Evolutionary conservation across 1,139 yeast species (phyloP).

Genomic region (Suhomyces panamericanus): DNA sequence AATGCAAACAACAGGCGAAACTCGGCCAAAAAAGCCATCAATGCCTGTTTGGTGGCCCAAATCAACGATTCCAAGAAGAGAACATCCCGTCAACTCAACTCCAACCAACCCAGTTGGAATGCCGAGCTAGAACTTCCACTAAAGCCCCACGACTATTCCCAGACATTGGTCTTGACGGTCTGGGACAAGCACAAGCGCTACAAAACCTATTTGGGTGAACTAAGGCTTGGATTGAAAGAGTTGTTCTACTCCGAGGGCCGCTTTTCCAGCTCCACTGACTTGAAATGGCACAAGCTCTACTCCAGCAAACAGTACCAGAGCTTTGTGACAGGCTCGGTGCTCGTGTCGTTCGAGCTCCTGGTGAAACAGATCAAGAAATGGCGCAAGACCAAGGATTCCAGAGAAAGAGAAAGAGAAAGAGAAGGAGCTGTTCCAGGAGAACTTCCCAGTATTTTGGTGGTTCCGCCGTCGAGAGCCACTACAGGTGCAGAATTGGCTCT

Average conservation of each 20-base stretch:
- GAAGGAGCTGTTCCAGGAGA: background rate
- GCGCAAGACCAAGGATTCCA: constrained; percentile 8
- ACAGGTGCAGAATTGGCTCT: constrained; percentile 3
- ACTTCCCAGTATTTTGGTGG: constrained; percentile 17
- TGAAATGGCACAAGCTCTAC: constrained; percentile 53
- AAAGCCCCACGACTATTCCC: constrained; percentile 28
- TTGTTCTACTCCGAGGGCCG: constrained; percentile 30
- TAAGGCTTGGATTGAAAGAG: constrained; percentile 46
- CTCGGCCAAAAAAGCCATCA: constrained; percentile 23
- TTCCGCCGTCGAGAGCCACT: constrained; percentile 21
- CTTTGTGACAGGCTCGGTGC: constrained; percentile 59
- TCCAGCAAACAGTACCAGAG: constrained; percentile 48
- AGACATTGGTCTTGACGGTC: constrained; percentile 36
- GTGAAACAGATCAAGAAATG: constrained; percentile 20
- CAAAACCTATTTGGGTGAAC: constrained; percentile 58
- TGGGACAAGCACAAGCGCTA: constrained; percentile 50
- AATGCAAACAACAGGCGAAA: background rate
- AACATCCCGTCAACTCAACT: constrained; percentile 37
- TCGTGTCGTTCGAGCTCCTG: constrained; percentile 51
- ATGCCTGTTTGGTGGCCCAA: constrained; percentile 39
- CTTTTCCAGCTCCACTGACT: constrained; percentile 28
- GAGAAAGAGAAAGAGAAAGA: constrained; percentile 5
- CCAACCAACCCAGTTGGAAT: constrained; percentile 50
- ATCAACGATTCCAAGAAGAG: constrained; percentile 33
- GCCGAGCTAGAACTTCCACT: constrained; percentile 37